Evolutionary conservation across 768 basidiomycete species (phyloP).

Genomic region (Rhizopogon salebrosus): DNA sequence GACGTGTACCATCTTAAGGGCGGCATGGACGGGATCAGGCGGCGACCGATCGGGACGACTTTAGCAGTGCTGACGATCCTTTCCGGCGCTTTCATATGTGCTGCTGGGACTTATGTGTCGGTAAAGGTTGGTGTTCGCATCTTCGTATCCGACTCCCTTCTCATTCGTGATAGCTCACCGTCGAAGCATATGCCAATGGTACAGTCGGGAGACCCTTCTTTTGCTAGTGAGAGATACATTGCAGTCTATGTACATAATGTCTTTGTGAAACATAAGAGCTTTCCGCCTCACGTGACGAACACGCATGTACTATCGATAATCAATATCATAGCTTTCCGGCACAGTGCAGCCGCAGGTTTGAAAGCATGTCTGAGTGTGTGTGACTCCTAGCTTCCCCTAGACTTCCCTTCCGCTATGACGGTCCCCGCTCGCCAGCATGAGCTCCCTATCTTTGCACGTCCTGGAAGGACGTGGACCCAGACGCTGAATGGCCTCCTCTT

Average conservation of each 20-base stretch:
- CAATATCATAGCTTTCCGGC: not conserved
- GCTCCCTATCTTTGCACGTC: slow-evolving; percentile 50
- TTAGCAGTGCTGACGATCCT: slow-evolving; percentile 40
- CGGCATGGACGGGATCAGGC: slow-evolving; percentile 27
- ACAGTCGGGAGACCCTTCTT: slow-evolving; percentile 44
- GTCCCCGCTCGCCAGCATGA: slow-evolving; percentile 27
- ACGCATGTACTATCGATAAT: too few species aligned
- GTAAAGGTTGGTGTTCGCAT: slow-evolving; percentile 34
- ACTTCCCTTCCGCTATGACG: slow-evolving; percentile 16
- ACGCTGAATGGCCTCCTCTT: slow-evolving; percentile 47
- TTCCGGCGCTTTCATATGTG: slow-evolving; percentile 47
- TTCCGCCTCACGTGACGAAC: too few species aligned
- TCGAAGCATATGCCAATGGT: slow-evolving; percentile 37
- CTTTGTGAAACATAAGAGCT: not conserved
- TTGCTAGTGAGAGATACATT: slow-evolving; percentile 20
- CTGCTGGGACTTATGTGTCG: slow-evolving; percentile 48
- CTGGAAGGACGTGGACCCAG: slow-evolving; percentile 49
- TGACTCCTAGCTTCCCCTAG: not conserved
- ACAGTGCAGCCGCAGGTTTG: not conserved
- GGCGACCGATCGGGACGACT: slow-evolving; percentile 27
- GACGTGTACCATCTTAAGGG: slow-evolving; percentile 41
- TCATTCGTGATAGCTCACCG: slow-evolving; percentile 33
- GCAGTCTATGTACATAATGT: not conserved
- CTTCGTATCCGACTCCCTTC: not conserved
- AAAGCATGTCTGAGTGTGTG: not conserved